phyloP scores from a whole-genome alignment of 768 basidiomycete species.

The Naganishia onofrii region DNA sequence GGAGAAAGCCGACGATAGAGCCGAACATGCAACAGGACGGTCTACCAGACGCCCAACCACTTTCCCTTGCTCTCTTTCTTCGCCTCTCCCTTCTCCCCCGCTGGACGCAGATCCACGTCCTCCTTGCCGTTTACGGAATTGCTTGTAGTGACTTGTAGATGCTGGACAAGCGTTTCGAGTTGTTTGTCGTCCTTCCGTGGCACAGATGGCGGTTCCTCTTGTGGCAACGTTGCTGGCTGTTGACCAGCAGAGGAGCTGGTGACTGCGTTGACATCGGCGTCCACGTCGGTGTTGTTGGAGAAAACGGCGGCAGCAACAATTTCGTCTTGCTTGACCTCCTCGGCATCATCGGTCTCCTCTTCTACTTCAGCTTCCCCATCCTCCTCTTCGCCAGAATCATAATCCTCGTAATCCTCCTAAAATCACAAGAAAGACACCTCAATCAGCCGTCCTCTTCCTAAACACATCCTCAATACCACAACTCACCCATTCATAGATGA shows the following conservation, averaged over 20 bases:
- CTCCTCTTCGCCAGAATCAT: constrained; percentile 75
- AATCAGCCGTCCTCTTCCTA: background rate
- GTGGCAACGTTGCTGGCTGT: no score
- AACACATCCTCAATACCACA: background rate
- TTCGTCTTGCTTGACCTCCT: background rate
- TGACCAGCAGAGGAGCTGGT: no score
- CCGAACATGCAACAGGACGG: no score
- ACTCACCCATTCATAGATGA: constrained; percentile 91
- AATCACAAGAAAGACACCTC: background rate
- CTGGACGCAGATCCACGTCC: background rate
- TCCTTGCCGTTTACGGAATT: background rate
- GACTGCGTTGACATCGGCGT: background rate
- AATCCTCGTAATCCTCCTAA: constrained; percentile 71
- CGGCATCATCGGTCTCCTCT: constrained; percentile 61
- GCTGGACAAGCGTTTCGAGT: background rate
- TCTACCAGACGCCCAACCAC: constrained; percentile 11
- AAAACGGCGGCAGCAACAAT: background rate
- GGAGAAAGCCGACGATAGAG: no score
- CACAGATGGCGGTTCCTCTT: no score
- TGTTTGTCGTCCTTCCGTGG: background rate
- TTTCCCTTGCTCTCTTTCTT: background rate
- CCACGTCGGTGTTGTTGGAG: background rate
- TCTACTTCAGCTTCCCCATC: constrained; percentile 69
- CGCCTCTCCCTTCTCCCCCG: background rate
- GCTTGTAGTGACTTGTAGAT: background rate